Conservation (phyloP, 2,329 filamentous ascomycete species). For the Eutypa lata region DNA sequence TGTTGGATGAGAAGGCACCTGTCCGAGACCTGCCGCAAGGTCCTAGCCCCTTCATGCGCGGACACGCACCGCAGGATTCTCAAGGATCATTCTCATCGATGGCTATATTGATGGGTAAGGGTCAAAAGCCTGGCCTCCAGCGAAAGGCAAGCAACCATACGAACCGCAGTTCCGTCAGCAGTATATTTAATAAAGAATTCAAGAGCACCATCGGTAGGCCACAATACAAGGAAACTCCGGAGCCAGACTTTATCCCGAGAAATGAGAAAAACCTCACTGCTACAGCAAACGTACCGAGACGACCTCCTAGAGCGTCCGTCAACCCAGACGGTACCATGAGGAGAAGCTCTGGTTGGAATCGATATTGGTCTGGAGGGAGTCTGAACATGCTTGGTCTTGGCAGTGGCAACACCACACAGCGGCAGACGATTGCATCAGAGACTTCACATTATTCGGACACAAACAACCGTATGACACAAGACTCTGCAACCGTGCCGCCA, state of each 20-base stretch:
- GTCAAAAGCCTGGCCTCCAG: constrained; percentile 45
- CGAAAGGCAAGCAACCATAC: constrained; percentile 57
- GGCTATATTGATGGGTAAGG: constrained; percentile 64
- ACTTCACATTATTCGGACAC: constrained; percentile 55
- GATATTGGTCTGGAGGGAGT: constrained; percentile 74
- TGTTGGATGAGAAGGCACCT: constrained; percentile 56
- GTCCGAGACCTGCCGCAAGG: constrained; percentile 44
- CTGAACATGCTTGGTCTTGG: constrained; percentile 63
- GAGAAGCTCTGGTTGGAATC: constrained; percentile 72
- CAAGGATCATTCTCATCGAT: constrained; percentile 60
- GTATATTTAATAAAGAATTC: constrained; percentile 60
- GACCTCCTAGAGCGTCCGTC: constrained; percentile 32
- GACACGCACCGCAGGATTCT: constrained; percentile 52
- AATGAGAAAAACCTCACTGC: constrained; percentile 18
- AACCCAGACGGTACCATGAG: constrained; percentile 42
- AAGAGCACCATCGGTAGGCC: constrained; percentile 63
- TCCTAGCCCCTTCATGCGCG: constrained; percentile 42
- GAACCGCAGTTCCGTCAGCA: constrained; percentile 48
- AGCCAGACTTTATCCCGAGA: constrained; percentile 17
- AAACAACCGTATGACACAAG: constrained; percentile 53
- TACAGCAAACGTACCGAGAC: constrained; percentile 22
- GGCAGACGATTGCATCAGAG: constrained; percentile 52
- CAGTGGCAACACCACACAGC: constrained; percentile 36
- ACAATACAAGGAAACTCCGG: constrained; percentile 45
- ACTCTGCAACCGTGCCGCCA: constrained; percentile 69